phyloP scores from a whole-genome alignment of 179 eudicot species.

The Beta macrorhiza region DNA sequence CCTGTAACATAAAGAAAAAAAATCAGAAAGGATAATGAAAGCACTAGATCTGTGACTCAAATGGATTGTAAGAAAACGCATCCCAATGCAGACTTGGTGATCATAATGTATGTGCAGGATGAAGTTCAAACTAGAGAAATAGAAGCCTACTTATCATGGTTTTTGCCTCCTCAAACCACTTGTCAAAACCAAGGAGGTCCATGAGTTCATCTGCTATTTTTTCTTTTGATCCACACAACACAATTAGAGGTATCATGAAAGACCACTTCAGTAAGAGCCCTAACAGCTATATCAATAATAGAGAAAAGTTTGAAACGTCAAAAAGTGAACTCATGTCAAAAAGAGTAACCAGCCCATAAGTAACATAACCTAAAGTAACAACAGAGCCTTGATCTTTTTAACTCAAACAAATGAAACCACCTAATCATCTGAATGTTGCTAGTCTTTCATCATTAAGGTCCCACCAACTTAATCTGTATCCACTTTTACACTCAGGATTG shows the following conservation, averaged over 20 bases:
- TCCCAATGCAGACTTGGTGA: neutral
- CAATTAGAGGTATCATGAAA: neutral
- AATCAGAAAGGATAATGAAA: slow-evolving; percentile 4
- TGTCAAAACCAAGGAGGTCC: neutral
- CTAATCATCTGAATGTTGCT: neutral
- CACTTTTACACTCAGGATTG: neutral
- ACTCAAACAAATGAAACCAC: neutral
- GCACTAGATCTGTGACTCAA: neutral
- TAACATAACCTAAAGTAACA: neutral
- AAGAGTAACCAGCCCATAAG: neutral
- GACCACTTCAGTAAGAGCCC: neutral
- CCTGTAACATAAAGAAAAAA: slow-evolving; percentile 44
- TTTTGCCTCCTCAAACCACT: neutral
- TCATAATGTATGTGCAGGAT: neutral
- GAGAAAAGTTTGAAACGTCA: neutral
- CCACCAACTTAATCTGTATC: neutral
- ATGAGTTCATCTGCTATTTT: neutral
- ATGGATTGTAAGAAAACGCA: neutral
- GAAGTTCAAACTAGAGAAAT: slow-evolving; percentile 8
- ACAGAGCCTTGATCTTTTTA: neutral
- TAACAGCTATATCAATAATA: neutral
- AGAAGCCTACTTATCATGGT: neutral
- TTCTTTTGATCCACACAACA: neutral
- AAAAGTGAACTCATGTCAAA: neutral
- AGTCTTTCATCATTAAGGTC: neutral